Evolutionary conservation across 1,139 yeast species (phyloP).

Genomic region (Zygotorulaspora mrakii): DNA sequence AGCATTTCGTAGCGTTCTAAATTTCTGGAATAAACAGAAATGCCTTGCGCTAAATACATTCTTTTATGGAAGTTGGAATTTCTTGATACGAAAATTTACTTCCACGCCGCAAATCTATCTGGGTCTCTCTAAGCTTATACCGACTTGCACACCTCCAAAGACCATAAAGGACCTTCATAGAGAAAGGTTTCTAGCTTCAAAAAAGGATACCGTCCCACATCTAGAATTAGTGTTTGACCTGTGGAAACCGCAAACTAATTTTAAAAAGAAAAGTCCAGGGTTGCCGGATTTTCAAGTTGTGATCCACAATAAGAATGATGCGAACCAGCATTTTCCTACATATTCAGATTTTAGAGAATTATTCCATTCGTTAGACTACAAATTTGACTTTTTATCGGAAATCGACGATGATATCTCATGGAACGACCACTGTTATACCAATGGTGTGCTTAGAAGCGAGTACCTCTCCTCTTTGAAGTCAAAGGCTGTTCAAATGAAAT

Average conservation of each 20-base stretch:
- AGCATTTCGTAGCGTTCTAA: constrained; percentile 16
- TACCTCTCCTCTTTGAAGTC: constrained; percentile 22
- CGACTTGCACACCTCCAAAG: constrained; percentile 30
- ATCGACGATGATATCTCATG: constrained; percentile 21
- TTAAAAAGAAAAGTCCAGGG: constrained; percentile 67
- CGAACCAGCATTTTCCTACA: constrained; percentile 48
- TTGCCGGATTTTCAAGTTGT: constrained; percentile 72
- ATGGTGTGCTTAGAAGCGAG: constrained; percentile 30
- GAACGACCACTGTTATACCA: constrained; percentile 26
- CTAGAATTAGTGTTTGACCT: constrained; percentile 48
- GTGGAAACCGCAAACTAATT: constrained; percentile 78
- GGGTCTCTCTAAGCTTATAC: constrained; percentile 40
- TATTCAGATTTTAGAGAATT: constrained; percentile 36
- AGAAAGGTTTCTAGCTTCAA: not conserved
- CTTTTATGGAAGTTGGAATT: constrained; percentile 33
- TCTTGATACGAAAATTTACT: constrained; percentile 36
- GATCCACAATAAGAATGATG: constrained; percentile 50
- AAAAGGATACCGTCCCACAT: not conserved
- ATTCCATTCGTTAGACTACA: constrained; percentile 29
- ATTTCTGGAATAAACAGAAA: constrained; percentile 25
- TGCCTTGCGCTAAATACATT: constrained; percentile 23
- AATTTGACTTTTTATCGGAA: constrained; percentile 29
- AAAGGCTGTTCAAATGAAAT: constrained; percentile 30
- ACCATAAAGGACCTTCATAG: constrained; percentile 13
- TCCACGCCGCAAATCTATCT: constrained; percentile 42